Evolutionary conservation across 257 asterid species (phyloP), one percentile per base, ranked within the genome.

Genomic region (Asclepias syriaca): DNA sequence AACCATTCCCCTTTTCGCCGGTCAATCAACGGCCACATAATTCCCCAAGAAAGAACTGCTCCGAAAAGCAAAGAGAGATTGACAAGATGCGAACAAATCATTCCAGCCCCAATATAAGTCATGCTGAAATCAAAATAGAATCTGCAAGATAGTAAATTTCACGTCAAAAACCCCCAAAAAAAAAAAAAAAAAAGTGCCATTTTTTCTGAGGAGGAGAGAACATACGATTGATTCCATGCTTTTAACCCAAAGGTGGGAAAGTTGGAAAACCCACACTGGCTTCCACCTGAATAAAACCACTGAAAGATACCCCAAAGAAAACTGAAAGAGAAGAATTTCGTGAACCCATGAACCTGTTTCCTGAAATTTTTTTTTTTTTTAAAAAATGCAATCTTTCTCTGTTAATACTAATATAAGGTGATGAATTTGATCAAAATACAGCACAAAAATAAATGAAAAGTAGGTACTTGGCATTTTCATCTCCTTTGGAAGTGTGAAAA

Each of bases 301-400:
- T 90, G 96, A 85, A 92, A 92, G 78, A 84, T 87, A 67, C 93
- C 88, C 98, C 98, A 90, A 9, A 89, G 0, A 87, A 93, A 90
- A 81, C 98, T 93, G 57, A 87, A 10, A 5, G 98, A 88, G 74
- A 89, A 87, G 82, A 87, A 85, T 74, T 81, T 93, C 84, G 73
- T 61, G 81, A 93, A 93, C 70, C 97, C 97, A 16, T 58, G 82
- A 46, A 93, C 90, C 73, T 93, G 98, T 78, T 85, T 83, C 89
- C 97, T 92, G 88, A 10, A 51, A 24, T 24, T 24, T 24, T 24
- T n/a, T n/a, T n/a, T n/a, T n/a, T n/a, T n/a, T n/a, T n/a, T n/a
- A n/a, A 34, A 34, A 34, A 34, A 34, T 3, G 39, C 39, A 34
- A 34, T 34, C 37, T 34, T 34, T 34, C 37, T 34, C 39, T 34